phyloP scores from a whole-genome alignment of 139 green algal species.

The Chlorella sp. region DNA sequence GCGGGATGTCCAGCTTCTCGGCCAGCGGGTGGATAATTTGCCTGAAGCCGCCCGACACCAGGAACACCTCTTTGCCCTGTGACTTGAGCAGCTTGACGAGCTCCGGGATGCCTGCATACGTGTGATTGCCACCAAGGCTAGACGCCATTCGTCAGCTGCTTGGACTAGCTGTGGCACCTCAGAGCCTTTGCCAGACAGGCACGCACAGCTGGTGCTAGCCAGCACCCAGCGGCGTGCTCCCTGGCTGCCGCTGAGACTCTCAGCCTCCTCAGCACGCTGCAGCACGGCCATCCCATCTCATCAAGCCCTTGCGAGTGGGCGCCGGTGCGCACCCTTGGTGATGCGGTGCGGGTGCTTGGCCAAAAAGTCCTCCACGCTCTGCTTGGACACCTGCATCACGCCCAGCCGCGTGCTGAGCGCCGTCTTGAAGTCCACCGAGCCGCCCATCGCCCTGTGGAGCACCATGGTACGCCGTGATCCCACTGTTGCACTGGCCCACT shows the following conservation, averaged over 20 bases:
- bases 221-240: too few relatives aligned
- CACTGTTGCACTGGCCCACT: too few relatives aligned
- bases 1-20: constrained; percentile 72
- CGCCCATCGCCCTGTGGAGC: constrained; percentile 88
- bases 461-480: too few relatives aligned
- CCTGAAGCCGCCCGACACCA: constrained; percentile 95
- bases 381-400: constrained; percentile 69
- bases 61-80: constrained; percentile 72
- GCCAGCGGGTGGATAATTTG: constrained; percentile 92
- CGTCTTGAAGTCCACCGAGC: constrained; percentile 83
- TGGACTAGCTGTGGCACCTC: too few relatives aligned
- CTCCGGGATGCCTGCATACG: constrained; percentile 83
- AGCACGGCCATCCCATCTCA: too few relatives aligned
- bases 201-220: too few relatives aligned
- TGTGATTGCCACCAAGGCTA: too few relatives aligned
- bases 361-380: constrained; percentile 67
- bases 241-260: too few relatives aligned
- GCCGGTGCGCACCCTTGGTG: constrained; percentile 28
- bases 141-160: too few relatives aligned
- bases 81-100: constrained; percentile 63
- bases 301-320: too few relatives aligned
- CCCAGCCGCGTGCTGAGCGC: constrained; percentile 72
- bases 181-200: too few relatives aligned
- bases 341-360: constrained; percentile 60
- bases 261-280: too few relatives aligned